Evolutionary conservation across 164 flowering plant genomes (phyloP), one percentile per base, ranked within the genome.

Genomic region (Macadamia integrifolia): DNA sequence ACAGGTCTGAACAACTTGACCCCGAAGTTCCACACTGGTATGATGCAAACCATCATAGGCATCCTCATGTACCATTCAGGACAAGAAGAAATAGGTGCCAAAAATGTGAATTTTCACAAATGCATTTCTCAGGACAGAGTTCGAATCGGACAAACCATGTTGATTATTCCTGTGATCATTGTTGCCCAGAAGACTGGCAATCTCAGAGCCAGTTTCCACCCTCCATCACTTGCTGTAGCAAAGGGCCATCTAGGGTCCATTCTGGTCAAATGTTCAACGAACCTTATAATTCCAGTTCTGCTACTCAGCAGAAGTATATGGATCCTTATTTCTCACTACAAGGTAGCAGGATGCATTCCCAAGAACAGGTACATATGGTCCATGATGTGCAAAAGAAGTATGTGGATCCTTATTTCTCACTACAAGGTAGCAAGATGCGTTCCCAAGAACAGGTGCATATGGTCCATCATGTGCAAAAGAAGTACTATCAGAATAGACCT

Each of bases 61-160:
- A 58, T 52, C 57, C 72, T 67, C 70, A 64, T 72, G 75, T 75
- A 61, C 74, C 76, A 72, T 31, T 30, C 60, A 53, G 61, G 74
- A 72, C 60, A 18, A 71, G 70, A 42, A 78, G 67, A 63, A 71
- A 66, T 60, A 72, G 74, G 74, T 31, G 74, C 31, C 75, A 64
- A 32, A 79, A 66, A 28, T 61, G 50, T 66, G 65, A 60, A 50
- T 62, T 31, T 63, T 72, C 80, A 3, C 69, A 74, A 65, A 72
- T 75, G 66, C 76, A 77, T 63, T 80, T 79, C 66, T 82, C 89
- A 61, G 87, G 80, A 11, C 81, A 76, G 61, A 72, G 80, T 52
- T 35, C 75, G 61, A 72, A 70, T 66, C 72, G 64, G 31, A 59
- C 79, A 63, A 68, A 62, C 61, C 84, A 82, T 30, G 62, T 59